Evolutionary conservation across 192 early-diverging fungal genomes (phyloP).

Genomic region (Coemansia sp.): DNA sequence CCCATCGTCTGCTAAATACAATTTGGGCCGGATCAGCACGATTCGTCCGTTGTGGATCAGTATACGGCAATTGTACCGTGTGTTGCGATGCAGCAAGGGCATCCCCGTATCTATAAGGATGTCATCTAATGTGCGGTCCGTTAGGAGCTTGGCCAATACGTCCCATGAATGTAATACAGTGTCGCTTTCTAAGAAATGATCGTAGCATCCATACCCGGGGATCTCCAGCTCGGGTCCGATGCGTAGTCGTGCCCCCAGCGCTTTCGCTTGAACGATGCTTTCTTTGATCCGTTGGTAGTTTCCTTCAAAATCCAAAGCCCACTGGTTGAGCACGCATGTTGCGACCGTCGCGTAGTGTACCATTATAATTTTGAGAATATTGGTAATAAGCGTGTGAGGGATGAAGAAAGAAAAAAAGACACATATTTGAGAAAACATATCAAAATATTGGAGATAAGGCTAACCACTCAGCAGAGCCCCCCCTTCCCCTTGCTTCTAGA

Average conservation of each 20-base stretch:
- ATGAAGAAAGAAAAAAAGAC: neutral
- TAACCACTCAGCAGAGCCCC: no score
- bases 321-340: conserved; percentile 85
- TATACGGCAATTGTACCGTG: conserved; percentile 97
- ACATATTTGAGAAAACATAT: neutral
- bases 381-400: neutral
- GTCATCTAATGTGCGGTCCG: conserved; percentile 61
- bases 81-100: conserved; percentile 89
- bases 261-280: conserved; percentile 83
- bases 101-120: conserved; percentile 96
- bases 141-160: conserved; percentile 74
- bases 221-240: conserved; percentile 97
- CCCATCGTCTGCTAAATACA: conserved; percentile 94
- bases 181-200: conserved; percentile 97
- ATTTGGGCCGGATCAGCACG: conserved; percentile 95
- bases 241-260: conserved; percentile 73
- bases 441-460: neutral
- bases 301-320: conserved; percentile 96
- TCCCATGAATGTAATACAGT: conserved; percentile 96
- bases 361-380: conserved; percentile 13
- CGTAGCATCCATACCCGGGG: conserved; percentile 96
- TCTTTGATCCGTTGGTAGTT: conserved; percentile 84
- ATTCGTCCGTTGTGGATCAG: conserved; percentile 78
- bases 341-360: conserved; percentile 69
- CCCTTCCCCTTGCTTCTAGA: no score